These are phyloP conservation scores for Apodospora peruviana DNA, from an alignment of 495 filamentous ascomycete species.

Conservation along the genomic window DNA sequence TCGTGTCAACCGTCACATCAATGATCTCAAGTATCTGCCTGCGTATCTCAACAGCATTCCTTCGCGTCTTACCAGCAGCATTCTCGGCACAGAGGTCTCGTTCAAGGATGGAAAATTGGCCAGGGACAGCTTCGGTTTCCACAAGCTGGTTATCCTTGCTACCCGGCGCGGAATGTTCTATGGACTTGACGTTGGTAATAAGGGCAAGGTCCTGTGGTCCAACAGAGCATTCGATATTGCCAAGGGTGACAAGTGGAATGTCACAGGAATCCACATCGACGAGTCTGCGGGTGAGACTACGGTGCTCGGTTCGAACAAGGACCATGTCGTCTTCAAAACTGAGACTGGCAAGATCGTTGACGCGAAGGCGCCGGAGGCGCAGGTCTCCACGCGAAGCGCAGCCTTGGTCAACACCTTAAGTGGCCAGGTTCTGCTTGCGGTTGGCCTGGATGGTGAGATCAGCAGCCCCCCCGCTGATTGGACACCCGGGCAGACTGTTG, in stretches of 20 bases:
- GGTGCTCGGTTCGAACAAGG: slow-evolving; percentile 53
- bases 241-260: slow-evolving; percentile 53
- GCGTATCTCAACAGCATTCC: slow-evolving; percentile 64
- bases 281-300: slow-evolving; percentile 49
- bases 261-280: slow-evolving; percentile 59
- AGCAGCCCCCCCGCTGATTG: slow-evolving; percentile 28
- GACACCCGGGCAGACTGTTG: slow-evolving; percentile 47
- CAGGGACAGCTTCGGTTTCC: slow-evolving; percentile 80
- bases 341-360: slow-evolving; percentile 52
- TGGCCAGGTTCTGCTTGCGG: slow-evolving; percentile 43
- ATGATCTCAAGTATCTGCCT: slow-evolving; percentile 76
- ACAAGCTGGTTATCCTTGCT: slow-evolving; percentile 74
- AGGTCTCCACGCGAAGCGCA: slow-evolving; percentile 36
- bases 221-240: slow-evolving; percentile 52
- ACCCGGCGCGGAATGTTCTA: slow-evolving; percentile 75
- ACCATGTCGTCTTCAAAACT: slow-evolving; percentile 50
- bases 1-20: slow-evolving; percentile 73
- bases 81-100: slow-evolving; percentile 51
- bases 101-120: slow-evolving; percentile 46
- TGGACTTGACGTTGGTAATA: slow-evolving; percentile 69
- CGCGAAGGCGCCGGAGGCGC: slow-evolving; percentile 28
- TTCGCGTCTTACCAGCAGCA: slow-evolving; percentile 57
- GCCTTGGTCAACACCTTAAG: slow-evolving; percentile 46
- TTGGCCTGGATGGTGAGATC: slow-evolving; percentile 42
- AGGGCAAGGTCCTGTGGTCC: slow-evolving; percentile 72